Percentiles rank a stretch among this genome's conserved stretches.
Conservation (phyloP, 2,329 filamentous ascomycete species). For the Colletotrichum sp. region DNA sequence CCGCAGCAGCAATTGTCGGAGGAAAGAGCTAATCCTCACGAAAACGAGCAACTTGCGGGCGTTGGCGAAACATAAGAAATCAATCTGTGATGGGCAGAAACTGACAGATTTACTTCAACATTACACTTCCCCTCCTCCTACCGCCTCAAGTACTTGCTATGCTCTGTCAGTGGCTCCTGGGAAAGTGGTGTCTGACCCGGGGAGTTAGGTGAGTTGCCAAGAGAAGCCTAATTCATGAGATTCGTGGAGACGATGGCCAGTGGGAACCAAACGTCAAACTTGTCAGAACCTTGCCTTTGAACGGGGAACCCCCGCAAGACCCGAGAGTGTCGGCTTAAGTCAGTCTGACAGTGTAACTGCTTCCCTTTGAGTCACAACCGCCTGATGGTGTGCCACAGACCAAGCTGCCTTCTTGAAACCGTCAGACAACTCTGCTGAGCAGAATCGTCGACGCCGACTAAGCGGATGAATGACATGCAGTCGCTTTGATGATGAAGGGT, state of each 20-base stretch:
- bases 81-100: neutral
- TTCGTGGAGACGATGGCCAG: neutral
- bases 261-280: neutral
- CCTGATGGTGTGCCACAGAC: neutral
- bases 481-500: neutral
- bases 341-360: neutral
- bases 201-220: neutral
- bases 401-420: neutral
- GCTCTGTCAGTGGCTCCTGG: neutral
- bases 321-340: neutral
- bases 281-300: neutral
- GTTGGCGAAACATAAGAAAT: neutral
- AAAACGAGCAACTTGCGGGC: neutral
- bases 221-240: neutral
- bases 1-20: neutral
- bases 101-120: neutral
- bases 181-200: neutral
- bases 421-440: neutral
- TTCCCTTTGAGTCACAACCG: neutral
- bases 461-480: neutral
- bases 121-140: neutral
- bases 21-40: neutral
- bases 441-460: neutral
- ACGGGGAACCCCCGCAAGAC: neutral
- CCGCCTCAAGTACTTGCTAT: neutral